Base-by-base conservation (phyloP, 768 basidiomycete genomes). In the Boletus tylopilopsis region DNA sequence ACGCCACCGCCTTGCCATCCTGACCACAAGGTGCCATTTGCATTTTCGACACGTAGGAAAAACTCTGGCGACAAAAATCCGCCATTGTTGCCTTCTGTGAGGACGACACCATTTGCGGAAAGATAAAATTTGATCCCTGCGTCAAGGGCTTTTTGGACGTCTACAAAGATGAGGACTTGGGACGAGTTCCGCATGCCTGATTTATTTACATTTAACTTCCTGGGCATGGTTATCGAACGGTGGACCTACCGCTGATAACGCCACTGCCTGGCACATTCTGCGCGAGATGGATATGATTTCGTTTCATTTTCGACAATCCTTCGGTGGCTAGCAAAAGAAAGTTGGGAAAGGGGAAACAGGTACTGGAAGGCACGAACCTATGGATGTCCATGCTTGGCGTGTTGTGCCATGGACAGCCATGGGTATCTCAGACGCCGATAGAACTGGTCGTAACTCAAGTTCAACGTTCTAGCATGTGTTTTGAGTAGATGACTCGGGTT, bases 231-330 rank as follows among this genome's bases (percentile, higher is more conserved):
- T 29, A 44, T 47, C 13, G 42, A 37, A 51, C 25, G 34, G 33
- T n/a, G 33, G 21, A 66, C 82, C 22, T 49, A 90, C 93, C 91
- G 55, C 90, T 93, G 45, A 86, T 78, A 41, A 90, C 82, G 6
- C 78, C 77, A 2, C 82, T 69, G 1, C 82, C 81, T 3, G 76
- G 71, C 4, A 89, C 70, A 30, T 87, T 85, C 64, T 93, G 87
- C 0, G 94, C 94, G 13, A 96, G 75, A 67, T 99, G 95, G 33
- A 98, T 87, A 61, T 97, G 94, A 61, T 94, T 95, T 22, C 95
- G 76, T 12, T 70, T 76, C 93, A 94, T 96, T 54, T 76, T 84
- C 0, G 86, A 91, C 16, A 96, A 67, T 0, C 94, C 93, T 54
- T 82, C 70, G 7, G 70, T 72, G 13, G 75, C 91, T 94, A 53